phyloP scores from a whole-genome alignment of 1,139 yeast species.

The Taphrina populina region DNA sequence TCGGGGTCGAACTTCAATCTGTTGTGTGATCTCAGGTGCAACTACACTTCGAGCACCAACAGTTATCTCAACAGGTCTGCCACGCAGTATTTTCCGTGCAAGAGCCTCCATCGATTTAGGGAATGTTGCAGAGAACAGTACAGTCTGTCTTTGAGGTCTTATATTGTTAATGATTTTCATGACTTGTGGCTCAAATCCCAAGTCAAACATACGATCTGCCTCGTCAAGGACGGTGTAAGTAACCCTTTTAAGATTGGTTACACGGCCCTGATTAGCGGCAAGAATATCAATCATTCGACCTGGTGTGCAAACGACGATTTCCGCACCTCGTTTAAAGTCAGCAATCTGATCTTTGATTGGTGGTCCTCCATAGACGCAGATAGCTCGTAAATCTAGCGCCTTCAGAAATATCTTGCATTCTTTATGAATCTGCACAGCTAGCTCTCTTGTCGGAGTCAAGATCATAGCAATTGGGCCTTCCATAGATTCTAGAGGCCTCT shows the following conservation, averaged over 20 bases:
- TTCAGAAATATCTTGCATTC: constrained; percentile 63
- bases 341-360: constrained; percentile 80
- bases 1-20: constrained; percentile 59
- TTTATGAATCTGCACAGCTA: constrained; percentile 77
- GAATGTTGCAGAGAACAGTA: constrained; percentile 89
- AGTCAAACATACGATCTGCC: constrained; percentile 94
- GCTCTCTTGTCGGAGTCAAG: constrained; percentile 88
- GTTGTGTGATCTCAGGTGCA: constrained; percentile 75
- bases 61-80: constrained; percentile 68
- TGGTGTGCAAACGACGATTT: constrained; percentile 89
- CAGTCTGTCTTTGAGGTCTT: constrained; percentile 89
- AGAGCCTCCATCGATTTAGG: constrained; percentile 69
- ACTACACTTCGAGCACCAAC: constrained; percentile 84
- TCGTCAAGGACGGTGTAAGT: constrained; percentile 89
- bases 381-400: constrained; percentile 54
- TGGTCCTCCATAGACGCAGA: constrained; percentile 95
- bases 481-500: constrained; percentile 54
- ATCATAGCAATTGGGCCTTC: constrained; percentile 81
- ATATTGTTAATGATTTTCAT: constrained; percentile 73
- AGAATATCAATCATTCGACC: constrained; percentile 89
- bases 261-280: constrained; percentile 78
- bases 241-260: constrained; percentile 65
- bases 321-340: constrained; percentile 72
- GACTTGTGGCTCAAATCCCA: constrained; percentile 98
- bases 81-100: constrained; percentile 60